Evolutionary conservation across 495 filamentous ascomycete genomes (phyloP).

Genomic region (Copromyces sp.): DNA sequence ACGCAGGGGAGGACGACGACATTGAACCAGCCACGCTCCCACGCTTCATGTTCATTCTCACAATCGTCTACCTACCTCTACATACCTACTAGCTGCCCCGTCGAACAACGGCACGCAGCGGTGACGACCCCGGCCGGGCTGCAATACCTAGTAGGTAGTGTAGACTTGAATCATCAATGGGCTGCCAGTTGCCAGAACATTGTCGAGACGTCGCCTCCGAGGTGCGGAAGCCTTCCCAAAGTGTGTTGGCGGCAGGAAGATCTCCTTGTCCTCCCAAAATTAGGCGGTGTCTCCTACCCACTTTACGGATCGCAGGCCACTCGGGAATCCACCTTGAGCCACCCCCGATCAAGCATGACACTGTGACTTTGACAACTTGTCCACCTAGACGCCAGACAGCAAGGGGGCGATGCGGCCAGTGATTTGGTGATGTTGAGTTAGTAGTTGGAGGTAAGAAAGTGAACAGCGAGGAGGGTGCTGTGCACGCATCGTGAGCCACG

Average conservation of each 20-base stretch:
- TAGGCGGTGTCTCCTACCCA: constrained; percentile 26
- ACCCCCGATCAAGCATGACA: not conserved
- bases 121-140: not conserved
- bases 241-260: constrained; percentile 27
- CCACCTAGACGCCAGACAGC: constrained; percentile 2
- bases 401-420: constrained; percentile 10
- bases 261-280: constrained; percentile 25
- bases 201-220: not conserved
- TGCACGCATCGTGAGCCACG: not conserved
- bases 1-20: not conserved
- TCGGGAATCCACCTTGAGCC: not conserved
- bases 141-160: not conserved
- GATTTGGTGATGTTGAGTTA: not conserved
- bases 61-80: not conserved
- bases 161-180: not conserved
- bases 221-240: constrained; percentile 1
- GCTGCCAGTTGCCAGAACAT: not conserved
- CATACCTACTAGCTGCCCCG: not conserved
- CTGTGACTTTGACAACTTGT: not conserved
- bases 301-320: not conserved
- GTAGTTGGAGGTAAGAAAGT: not conserved
- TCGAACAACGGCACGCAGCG: not conserved
- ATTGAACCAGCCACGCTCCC: not conserved
- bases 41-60: not conserved
- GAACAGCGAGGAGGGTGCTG: not conserved